Evolutionary conservation across 2,329 filamentous ascomycete genomes (phyloP).

Genomic region (Epichloe baconii): DNA sequence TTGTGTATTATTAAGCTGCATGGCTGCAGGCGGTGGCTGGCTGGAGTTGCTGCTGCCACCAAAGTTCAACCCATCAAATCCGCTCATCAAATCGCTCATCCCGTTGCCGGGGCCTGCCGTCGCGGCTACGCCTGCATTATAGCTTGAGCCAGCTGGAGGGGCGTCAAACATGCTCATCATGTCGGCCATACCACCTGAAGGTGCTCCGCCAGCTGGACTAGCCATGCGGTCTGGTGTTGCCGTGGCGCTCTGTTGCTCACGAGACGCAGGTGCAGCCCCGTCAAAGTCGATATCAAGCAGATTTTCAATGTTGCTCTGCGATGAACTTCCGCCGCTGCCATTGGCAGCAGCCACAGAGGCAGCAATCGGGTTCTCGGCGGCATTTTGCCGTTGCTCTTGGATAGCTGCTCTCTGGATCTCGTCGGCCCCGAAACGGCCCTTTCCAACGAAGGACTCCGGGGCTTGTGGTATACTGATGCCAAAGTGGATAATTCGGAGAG

Average conservation of each 20-base stretch:
- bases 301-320: slow-evolving; percentile 80
- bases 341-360: slow-evolving; percentile 64
- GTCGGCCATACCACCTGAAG: slow-evolving; percentile 41
- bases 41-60: slow-evolving; percentile 35
- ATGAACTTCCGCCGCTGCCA: slow-evolving; percentile 36
- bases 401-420: slow-evolving; percentile 92
- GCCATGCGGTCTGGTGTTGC: slow-evolving; percentile 57
- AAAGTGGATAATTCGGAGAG: slow-evolving; percentile 85
- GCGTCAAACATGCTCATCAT: slow-evolving; percentile 61
- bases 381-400: slow-evolving; percentile 87
- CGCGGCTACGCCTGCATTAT: slow-evolving; percentile 19
- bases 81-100: slow-evolving; percentile 81
- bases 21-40: slow-evolving; percentile 51
- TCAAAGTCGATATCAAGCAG: slow-evolving; percentile 94
- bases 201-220: slow-evolving; percentile 39
- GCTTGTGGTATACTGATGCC: slow-evolving; percentile 96
- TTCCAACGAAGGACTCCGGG: slow-evolving; percentile 96
- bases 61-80: slow-evolving; percentile 72
- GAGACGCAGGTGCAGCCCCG: slow-evolving; percentile 78
- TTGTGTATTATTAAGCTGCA: slow-evolving; percentile 36
- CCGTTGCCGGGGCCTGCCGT: slow-evolving; percentile 35
- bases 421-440: slow-evolving; percentile 86
- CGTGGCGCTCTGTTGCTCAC: slow-evolving; percentile 42
- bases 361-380: slow-evolving; percentile 85
- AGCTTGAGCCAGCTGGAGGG: slow-evolving; percentile 36